Conservation (phyloP, 2,329 filamentous ascomycete species). For the Magnaporthiopsis rhizophila region DNA sequence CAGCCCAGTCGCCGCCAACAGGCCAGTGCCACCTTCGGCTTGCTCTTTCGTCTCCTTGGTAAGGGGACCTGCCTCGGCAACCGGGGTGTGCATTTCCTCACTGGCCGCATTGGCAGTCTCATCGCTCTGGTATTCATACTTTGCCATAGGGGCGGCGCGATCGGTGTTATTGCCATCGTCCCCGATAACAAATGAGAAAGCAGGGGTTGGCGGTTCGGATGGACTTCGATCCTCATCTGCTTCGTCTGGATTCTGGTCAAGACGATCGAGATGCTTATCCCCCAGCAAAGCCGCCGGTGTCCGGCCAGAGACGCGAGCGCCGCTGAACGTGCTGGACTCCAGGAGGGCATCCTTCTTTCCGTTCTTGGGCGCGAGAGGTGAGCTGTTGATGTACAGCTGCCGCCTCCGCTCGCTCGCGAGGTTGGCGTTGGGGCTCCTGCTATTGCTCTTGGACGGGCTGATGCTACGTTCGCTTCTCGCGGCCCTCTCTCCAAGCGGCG, state of each 20-base stretch:
- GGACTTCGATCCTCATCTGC: conserved; percentile 13
- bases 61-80: background rate
- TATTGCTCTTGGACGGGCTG: conserved; percentile 41
- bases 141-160: background rate
- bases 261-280: background rate
- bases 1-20: background rate
- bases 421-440: conserved; percentile 19
- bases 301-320: background rate
- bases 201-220: conserved; percentile 41
- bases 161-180: background rate
- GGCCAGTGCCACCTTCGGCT: background rate
- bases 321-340: conserved; percentile 23
- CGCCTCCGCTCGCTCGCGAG: conserved; percentile 38
- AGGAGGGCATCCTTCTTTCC: conserved; percentile 20
- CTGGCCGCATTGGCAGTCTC: conserved; percentile 27
- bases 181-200: conserved; percentile 40
- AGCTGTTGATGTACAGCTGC: conserved; percentile 29
- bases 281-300: background rate
- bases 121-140: background rate
- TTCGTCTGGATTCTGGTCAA: conserved; percentile 15
- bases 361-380: conserved; percentile 11
- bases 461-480: conserved; percentile 27
- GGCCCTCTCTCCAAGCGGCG: background rate
- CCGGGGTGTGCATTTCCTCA: conserved; percentile 25
- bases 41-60: background rate